phyloP scores from a whole-genome alignment of 2,329 filamentous ascomycete species.

The Monilinia polystroma region DNA sequence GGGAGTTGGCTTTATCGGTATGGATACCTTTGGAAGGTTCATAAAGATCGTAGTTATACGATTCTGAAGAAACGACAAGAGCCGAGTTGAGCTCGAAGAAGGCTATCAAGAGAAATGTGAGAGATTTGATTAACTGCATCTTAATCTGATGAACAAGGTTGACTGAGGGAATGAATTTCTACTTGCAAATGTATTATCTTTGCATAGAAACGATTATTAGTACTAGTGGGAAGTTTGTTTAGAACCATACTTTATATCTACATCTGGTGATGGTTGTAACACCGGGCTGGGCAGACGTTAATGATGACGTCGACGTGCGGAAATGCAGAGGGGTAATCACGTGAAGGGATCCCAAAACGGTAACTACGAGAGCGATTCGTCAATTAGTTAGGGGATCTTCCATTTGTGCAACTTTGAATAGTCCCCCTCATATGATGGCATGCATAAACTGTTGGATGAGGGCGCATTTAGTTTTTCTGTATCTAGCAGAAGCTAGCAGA shows the following conservation, averaged over 20 bases:
- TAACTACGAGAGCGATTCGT: not conserved
- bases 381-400: not conserved
- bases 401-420: not conserved
- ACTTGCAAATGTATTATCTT: not conserved
- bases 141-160: not conserved
- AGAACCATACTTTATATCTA: not conserved
- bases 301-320: conserved; percentile 8
- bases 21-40: too few relatives aligned
- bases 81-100: not conserved
- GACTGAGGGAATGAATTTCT: not conserved
- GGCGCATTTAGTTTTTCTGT: not conserved
- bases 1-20: not conserved
- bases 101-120: not conserved
- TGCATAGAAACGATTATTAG: not conserved
- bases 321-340: conserved; percentile 16
- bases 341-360: not conserved
- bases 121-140: conserved; percentile 1
- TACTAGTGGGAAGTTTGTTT: not conserved
- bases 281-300: conserved; percentile 11
- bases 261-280: not conserved
- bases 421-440: not conserved
- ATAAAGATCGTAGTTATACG: not conserved
- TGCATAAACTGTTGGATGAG: not conserved
- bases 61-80: conserved; percentile 4
- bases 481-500: not conserved